Conservation (phyloP, 805 yeast genomes). For the Saccharomycopsis fibuligera region DNA sequence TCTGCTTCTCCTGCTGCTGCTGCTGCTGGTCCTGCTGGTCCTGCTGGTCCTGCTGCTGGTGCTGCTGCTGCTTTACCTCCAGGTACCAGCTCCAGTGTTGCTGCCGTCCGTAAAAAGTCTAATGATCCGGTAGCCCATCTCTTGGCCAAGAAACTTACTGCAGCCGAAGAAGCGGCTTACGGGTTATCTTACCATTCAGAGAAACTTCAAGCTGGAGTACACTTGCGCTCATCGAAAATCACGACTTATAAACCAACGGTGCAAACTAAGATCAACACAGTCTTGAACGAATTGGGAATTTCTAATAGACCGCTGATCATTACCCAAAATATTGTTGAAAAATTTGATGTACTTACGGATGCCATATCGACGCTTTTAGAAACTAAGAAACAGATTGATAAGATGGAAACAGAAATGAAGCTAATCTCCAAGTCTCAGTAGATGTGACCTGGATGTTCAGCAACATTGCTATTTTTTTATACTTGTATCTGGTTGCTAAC, state of each 20-base stretch:
- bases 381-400: conserved; percentile 80
- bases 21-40: conserved; percentile 24
- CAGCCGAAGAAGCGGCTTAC: conserved; percentile 75
- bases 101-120: background rate
- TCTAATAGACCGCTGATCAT: conserved; percentile 85
- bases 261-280: conserved; percentile 52
- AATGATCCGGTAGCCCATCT: conserved; percentile 30
- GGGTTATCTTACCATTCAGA: conserved; percentile 80
- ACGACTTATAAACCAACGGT: conserved; percentile 73
- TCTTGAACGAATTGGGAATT: conserved; percentile 71
- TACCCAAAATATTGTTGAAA: conserved; percentile 67
- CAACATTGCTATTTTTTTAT: no score
- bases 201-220: conserved; percentile 72
- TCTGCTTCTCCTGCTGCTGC: conserved; percentile 30
- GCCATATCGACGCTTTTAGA: conserved; percentile 70
- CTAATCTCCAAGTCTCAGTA: background rate
- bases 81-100: conserved; percentile 26
- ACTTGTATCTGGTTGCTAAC: no score
- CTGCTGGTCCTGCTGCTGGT: background rate
- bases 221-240: conserved; percentile 70
- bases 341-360: conserved; percentile 69
- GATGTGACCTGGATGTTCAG: no score
- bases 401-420: conserved; percentile 63
- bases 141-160: conserved; percentile 51
- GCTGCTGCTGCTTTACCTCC: background rate